phyloP scores from a whole-genome alignment of 164 flowering plant genomes.

The Echeveria elegans region DNA sequence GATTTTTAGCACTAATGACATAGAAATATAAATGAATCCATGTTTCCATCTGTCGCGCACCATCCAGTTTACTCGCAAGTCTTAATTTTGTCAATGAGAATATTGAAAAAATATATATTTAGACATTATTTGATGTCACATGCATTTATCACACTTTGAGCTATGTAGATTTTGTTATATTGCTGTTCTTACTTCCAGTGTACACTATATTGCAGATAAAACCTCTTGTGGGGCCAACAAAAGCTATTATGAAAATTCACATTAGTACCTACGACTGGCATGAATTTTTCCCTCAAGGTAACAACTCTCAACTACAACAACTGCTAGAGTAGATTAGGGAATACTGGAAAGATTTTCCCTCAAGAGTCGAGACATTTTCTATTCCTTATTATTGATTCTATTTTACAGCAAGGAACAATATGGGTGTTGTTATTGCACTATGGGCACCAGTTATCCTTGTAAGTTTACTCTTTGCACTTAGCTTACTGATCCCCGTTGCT shows the following conservation, averaged over 20 bases:
- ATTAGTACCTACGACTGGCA: slow-evolving; percentile 55
- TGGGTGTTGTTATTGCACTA: slow-evolving; percentile 74
- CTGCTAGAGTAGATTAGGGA: not conserved
- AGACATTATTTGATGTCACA: not conserved
- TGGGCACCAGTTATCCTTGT: slow-evolving; percentile 91
- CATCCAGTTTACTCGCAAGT: too few relatives aligned
- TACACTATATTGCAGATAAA: slow-evolving; percentile 40
- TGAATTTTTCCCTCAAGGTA: slow-evolving; percentile 88
- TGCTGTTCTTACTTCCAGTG: not conserved
- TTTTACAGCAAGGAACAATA: slow-evolving; percentile 67
- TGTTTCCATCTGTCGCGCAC: not conserved
- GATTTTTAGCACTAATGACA: not conserved
- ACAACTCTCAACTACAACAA: not conserved
- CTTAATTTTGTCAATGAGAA: too few relatives aligned
- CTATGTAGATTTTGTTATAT: not conserved
- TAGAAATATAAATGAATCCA: not conserved
- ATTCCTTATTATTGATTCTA: slow-evolving; percentile 9
- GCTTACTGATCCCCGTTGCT: not conserved
- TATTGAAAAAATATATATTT: too few relatives aligned
- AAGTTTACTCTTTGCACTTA: slow-evolving; percentile 15
- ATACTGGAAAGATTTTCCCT: not conserved
- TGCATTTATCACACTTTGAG: too few relatives aligned
- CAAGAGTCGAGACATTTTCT: not conserved
- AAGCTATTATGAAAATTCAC: slow-evolving; percentile 45
- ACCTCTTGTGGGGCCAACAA: slow-evolving; percentile 82